Conservation (phyloP, 2,329 filamentous ascomycete genomes). For the Arthrobotrys pseudoclavata region DNA sequence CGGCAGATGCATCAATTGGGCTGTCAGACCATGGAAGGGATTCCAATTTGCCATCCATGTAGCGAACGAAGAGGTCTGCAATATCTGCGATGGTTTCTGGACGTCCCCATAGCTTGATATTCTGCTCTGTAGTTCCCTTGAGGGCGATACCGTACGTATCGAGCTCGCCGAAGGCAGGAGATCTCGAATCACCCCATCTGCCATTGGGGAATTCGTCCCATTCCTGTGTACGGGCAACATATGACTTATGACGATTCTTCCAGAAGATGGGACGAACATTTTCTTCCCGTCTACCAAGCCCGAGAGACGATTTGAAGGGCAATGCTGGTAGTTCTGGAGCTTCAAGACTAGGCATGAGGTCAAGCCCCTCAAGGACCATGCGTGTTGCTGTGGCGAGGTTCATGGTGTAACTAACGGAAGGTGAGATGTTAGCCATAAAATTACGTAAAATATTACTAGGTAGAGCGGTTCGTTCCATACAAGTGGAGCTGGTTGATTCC, state of each 20-base stretch:
- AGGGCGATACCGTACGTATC: constrained; percentile 94
- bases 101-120: constrained; percentile 93
- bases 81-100: constrained; percentile 84
- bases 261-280: constrained; percentile 99
- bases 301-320: constrained; percentile 95
- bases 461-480: constrained; percentile 66
- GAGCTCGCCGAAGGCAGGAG: constrained; percentile 93
- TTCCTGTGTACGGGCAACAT: constrained; percentile 93
- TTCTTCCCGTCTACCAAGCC: constrained; percentile 87
- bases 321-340: constrained; percentile 88
- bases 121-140: constrained; percentile 94
- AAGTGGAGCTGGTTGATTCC: constrained; percentile 94
- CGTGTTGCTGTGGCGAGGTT: constrained; percentile 94
- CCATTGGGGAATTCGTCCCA: constrained; percentile 99
- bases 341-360: constrained; percentile 81
- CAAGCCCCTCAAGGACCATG: constrained; percentile 92
- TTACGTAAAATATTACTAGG: constrained; percentile 7
- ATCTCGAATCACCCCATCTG: constrained; percentile 96
- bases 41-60: constrained; percentile 83
- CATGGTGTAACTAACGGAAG: constrained; percentile 83
- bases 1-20: constrained; percentile 84
- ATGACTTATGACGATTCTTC: constrained; percentile 96
- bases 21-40: constrained; percentile 94
- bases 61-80: constrained; percentile 84
- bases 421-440: constrained; percentile 47